A percentile compares a stretch with the other conserved stretches of the same genome.
These are phyloP conservation scores for Basidiobolus meristosporus DNA, from an alignment of 371 early-diverging fungal species.

Conservation along the genomic window DNA sequence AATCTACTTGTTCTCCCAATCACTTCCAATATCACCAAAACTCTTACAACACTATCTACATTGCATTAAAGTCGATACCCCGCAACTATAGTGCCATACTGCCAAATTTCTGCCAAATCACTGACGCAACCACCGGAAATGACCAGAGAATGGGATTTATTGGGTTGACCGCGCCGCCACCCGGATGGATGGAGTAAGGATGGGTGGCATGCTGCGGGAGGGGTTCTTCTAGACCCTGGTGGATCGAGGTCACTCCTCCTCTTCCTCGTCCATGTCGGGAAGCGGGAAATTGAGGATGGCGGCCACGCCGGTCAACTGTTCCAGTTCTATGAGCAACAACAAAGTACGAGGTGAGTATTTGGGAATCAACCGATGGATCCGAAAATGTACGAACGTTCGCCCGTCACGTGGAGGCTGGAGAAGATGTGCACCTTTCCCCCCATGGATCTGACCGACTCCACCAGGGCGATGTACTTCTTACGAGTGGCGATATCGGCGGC, in stretches of 20 bases:
- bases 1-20: too few species aligned
- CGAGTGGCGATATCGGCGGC: slow-evolving; percentile 70
- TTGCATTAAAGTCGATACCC: too few species aligned
- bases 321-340: slow-evolving; percentile 32
- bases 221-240: too few species aligned
- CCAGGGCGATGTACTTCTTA: slow-evolving; percentile 63
- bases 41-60: too few species aligned
- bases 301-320: slow-evolving; percentile 85
- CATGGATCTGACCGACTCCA: slow-evolving; percentile 52
- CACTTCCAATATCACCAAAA: too few species aligned
- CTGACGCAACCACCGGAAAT: too few species aligned
- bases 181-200: too few species aligned
- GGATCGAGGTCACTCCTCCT: slow-evolving; percentile 10
- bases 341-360: background rate
- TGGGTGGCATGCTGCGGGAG: too few species aligned
- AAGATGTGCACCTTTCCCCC: slow-evolving; percentile 78
- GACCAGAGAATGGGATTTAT: too few species aligned
- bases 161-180: too few species aligned
- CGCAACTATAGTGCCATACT: too few species aligned
- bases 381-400: slow-evolving; percentile 53
- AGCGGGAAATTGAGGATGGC: slow-evolving; percentile 75
- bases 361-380: background rate
- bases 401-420: slow-evolving; percentile 80
- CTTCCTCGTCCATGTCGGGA: slow-evolving; percentile 38
- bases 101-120: too few species aligned